Percentiles rank a stretch among this genome's conserved stretches.
Conservation (phyloP, 75 land plant genomes). For the Azolla pinnata region DNA sequence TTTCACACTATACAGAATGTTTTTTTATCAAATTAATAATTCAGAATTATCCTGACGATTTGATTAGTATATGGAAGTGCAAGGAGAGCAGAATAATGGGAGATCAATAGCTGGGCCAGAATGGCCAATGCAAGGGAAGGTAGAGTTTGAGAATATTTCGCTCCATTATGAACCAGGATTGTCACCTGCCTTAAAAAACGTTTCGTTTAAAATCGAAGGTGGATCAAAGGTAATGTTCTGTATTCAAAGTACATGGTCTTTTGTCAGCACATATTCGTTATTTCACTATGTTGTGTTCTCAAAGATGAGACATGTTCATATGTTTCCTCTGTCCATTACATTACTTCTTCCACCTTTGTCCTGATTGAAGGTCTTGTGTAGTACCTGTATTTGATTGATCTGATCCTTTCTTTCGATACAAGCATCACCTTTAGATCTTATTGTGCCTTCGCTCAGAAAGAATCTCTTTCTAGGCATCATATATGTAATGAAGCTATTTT, state of each 20-base stretch:
- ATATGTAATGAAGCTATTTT: no score
- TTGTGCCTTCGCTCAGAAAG: no score
- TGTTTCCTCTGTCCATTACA: no score
- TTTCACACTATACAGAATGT: neutral
- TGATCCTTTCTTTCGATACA: no score
- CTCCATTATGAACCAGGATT: conserved; percentile 61
- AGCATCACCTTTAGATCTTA: no score
- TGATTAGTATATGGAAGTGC: conserved; percentile 69
- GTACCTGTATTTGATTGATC: no score
- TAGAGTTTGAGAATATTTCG: conserved; percentile 67
- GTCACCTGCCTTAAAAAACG: conserved; percentile 61
- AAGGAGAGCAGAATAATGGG: conserved; percentile 51
- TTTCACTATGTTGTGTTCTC: neutral
- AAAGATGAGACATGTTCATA: neutral
- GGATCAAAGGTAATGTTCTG: conserved; percentile 50
- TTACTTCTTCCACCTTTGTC: no score
- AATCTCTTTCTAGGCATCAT: no score
- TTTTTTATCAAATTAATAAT: neutral
- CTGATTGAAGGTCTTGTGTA: no score
- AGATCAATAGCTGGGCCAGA: conserved; percentile 13
- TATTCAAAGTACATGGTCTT: neutral
- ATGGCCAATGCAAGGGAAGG: conserved; percentile 65
- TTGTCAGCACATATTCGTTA: neutral
- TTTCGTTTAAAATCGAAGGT: conserved; percentile 57
- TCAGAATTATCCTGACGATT: neutral